These are phyloP conservation scores for Venturia carpophila DNA, from an alignment of 2,329 filamentous ascomycete genomes.

Conservation along the genomic window DNA sequence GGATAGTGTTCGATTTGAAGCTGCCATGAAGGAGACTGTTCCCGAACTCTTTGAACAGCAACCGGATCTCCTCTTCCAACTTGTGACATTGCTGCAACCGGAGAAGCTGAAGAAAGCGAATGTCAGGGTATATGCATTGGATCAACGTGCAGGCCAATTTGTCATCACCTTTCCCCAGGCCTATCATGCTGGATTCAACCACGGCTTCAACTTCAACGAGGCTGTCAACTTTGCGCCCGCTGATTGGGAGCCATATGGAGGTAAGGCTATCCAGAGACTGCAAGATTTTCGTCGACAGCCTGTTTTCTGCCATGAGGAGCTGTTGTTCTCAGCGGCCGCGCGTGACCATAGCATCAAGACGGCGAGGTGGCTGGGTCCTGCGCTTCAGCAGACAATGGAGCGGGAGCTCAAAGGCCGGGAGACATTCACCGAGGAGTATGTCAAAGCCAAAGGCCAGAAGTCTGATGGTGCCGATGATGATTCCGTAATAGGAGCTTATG, in stretches of 20 bases:
- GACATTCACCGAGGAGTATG: constrained; percentile 60
- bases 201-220: constrained; percentile 97
- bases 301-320: constrained; percentile 94
- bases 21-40: constrained; percentile 89
- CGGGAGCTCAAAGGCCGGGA: constrained; percentile 64
- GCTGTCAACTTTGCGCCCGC: constrained; percentile 94
- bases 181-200: constrained; percentile 97
- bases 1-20: constrained; percentile 89
- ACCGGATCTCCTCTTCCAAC: constrained; percentile 89
- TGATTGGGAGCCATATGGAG: constrained; percentile 92
- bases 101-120: constrained; percentile 89
- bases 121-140: constrained; percentile 87
- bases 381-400: constrained; percentile 67
- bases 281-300: constrained; percentile 84
- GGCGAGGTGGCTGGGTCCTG: constrained; percentile 89
- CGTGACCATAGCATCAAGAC: constrained; percentile 72
- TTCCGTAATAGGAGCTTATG: constrained; percentile 26
- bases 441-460: constrained; percentile 35
- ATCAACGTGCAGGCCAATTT: constrained; percentile 91
- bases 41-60: constrained; percentile 96
- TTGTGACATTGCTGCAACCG: constrained; percentile 91
- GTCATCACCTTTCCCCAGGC: constrained; percentile 96
- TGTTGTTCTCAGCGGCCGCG: constrained; percentile 82
- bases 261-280: constrained; percentile 75
- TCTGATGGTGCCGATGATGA: constrained; percentile 50